Evolutionary conservation across 768 basidiomycete genomes (phyloP), one percentile per base, ranked within the genome.

Genomic region (Naganishia friedmannii): DNA sequence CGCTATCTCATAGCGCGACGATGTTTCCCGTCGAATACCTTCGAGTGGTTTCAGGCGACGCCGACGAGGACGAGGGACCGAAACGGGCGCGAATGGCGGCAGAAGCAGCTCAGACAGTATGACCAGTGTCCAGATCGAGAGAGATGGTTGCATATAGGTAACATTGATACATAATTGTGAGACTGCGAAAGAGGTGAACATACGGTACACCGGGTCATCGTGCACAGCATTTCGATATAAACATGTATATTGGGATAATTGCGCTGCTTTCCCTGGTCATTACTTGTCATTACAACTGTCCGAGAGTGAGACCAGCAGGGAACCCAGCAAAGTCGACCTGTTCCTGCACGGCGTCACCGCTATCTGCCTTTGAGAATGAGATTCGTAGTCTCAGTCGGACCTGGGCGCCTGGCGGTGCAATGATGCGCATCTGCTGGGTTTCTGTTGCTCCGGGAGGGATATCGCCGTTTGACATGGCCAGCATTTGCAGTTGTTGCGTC

Each of bases 401-500:
- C 69, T 86, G 87, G 72, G 90, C 88, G 42, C 93, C 93, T 9
- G 85, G 85, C 3, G 92, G 93, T 13, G 93, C 92, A 32, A 91
- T 84, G 46, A 99, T 88, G 12, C 93, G 87, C 90, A 99, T 90
- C 78, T 95, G 92, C 78, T 98, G 96, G 12, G 93, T 95, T 80
- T 98, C 95, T 19, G 87, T 86, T 10, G 87, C 83, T 0, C 93
- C 92, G 0, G 91, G 88, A 39, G 82, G 83, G 53, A 99, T 85
- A 65, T 87, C 89, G 13, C 89, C 84, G 80, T 89, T 93, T 6
- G 93, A 93, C 90, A 98, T 97, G 7, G 95, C 92, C 69, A 93
- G 85, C 95, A 99, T 99, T 80, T 97, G 94, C 68, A 99, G 81
- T 79, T 96, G 93, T 82, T 96, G 94, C 0, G 93, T 91, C 92